Evolutionary conservation across 345 rosid species (phyloP).

Genomic region (Arabis alpina): DNA sequence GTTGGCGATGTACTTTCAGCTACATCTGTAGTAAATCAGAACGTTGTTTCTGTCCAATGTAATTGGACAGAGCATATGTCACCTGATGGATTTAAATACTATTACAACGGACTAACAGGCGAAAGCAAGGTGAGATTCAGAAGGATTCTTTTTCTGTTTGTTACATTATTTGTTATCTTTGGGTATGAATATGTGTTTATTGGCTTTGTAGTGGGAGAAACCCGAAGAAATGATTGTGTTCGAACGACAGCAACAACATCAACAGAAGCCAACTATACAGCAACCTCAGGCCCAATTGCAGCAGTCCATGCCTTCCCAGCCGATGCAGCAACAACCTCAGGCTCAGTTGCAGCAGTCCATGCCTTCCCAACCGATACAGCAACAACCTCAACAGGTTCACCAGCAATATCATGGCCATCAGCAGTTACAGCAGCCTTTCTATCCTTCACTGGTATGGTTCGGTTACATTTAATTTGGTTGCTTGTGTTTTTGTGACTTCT

Average conservation of each 20-base stretch:
- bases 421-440: conserved; percentile 60
- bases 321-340: too few relatives aligned
- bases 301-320: conserved; percentile 22
- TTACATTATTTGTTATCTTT: neutral
- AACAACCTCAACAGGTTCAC: conserved; percentile 64
- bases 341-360: too few relatives aligned
- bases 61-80: conserved; percentile 98
- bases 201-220: conserved; percentile 81
- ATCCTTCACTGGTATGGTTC: conserved; percentile 61
- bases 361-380: conserved; percentile 56
- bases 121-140: conserved; percentile 76
- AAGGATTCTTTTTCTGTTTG: neutral
- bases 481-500: too few relatives aligned
- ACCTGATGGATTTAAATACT: conserved; percentile 96
- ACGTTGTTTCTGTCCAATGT: conserved; percentile 59
- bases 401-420: conserved; percentile 63
- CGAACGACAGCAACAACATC: conserved; percentile 60
- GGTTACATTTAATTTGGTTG: conserved; percentile 4
- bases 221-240: conserved; percentile 79
- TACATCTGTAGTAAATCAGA: neutral
- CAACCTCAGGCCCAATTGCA: conserved; percentile 60
- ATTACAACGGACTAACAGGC: conserved; percentile 73
- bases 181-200: conserved; percentile 2
- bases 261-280: conserved; percentile 55
- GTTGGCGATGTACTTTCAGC: conserved; percentile 52